phyloP scores from a whole-genome alignment of 23 red algal species.

The Chondrus crispus region DNA sequence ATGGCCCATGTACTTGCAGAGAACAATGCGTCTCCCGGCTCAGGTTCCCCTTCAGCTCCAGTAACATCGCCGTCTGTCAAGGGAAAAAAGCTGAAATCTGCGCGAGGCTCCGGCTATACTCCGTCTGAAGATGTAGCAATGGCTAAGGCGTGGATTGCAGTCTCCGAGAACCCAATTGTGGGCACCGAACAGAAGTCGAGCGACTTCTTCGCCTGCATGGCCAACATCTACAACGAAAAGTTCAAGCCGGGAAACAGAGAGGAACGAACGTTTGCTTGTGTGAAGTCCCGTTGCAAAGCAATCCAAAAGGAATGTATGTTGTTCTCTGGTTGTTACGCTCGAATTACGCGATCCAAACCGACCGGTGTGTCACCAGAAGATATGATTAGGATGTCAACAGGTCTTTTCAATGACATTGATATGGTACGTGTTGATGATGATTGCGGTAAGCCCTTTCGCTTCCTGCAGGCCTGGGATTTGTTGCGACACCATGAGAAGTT shows the following conservation, averaged over 20 bases:
- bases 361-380: slow-evolving; percentile 16
- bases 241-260: background rate
- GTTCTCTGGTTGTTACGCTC: background rate
- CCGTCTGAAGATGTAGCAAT: too few species aligned
- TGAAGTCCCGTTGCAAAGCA: background rate
- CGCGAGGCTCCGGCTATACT: too few species aligned
- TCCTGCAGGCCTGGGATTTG: background rate
- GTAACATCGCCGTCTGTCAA: too few species aligned
- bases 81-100: too few species aligned
- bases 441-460: slow-evolving; percentile 21
- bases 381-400: background rate
- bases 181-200: too few species aligned
- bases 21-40: too few species aligned
- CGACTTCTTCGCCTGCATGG: too few species aligned
- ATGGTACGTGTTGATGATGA: background rate
- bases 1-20: too few species aligned
- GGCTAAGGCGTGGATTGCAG: too few species aligned
- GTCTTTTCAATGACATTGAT: background rate
- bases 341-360: background rate
- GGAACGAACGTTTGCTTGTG: background rate
- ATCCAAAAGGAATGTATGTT: background rate
- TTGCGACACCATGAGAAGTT: background rate
- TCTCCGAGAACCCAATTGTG: too few species aligned
- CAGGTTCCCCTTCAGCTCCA: too few species aligned
- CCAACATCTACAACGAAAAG: background rate